Conservation (phyloP, 441 rosid genomes). For the Gossypium aridum region DNA sequence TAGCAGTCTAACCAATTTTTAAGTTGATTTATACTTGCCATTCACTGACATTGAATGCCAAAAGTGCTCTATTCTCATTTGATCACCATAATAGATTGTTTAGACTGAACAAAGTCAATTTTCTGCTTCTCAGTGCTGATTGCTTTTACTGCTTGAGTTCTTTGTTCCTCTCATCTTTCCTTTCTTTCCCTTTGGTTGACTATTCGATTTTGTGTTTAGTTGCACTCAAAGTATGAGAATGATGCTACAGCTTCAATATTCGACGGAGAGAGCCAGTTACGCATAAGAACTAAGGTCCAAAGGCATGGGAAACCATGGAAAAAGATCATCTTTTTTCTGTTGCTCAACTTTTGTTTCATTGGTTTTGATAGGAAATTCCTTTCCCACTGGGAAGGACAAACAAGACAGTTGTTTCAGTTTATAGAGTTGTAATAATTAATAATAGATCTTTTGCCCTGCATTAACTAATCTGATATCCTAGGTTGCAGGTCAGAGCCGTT, state of each 20-base stretch:
- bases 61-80: conserved; percentile 31
- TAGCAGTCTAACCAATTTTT: conserved; percentile 25
- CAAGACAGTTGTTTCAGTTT: background rate
- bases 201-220: background rate
- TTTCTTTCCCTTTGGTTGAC: background rate
- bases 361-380: background rate
- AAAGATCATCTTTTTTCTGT: background rate
- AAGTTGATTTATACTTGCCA: conserved; percentile 29
- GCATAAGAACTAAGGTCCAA: background rate
- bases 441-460: background rate
- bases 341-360: background rate
- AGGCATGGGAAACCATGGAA: background rate
- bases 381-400: background rate
- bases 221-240: background rate
- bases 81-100: conserved; percentile 20
- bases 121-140: background rate
- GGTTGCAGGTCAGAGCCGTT: background rate
- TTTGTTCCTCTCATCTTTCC: no score
- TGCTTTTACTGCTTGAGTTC: background rate
- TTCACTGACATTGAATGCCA: conserved; percentile 30
- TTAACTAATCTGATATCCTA: background rate
- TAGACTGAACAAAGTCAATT: conserved; percentile 12
- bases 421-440: background rate
- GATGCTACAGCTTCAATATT: background rate
- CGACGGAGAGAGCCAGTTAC: no score